Conservation (phyloP, 148 eudicot species). For the Chenopodium album region DNA sequence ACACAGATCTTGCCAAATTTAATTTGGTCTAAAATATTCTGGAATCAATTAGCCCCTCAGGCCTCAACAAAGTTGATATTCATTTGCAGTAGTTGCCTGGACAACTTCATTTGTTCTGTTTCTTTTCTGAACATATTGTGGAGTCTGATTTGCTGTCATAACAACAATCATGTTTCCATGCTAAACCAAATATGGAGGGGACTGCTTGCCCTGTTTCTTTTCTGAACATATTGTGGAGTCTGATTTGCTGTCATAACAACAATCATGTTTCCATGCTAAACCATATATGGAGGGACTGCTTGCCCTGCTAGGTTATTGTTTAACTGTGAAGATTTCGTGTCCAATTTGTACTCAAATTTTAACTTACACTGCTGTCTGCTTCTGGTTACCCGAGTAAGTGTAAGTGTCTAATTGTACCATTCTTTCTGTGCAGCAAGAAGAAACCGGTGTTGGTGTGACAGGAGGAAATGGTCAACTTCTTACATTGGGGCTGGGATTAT, state of each 20-base stretch:
- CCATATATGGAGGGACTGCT: neutral
- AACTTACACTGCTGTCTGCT: neutral
- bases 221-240: neutral
- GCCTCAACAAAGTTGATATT: neutral
- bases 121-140: neutral
- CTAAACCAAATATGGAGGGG: neutral
- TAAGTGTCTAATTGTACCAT: neutral
- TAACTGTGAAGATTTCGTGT: neutral
- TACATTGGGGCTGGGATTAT: slow-evolving; percentile 83
- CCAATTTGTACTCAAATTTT: neutral
- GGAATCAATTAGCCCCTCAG: neutral
- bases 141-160: neutral
- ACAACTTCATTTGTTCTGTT: neutral
- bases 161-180: neutral
- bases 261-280: neutral
- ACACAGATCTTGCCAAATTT: neutral
- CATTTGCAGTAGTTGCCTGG: neutral
- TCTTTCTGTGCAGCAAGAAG: slow-evolving; percentile 71
- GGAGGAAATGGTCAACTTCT: slow-evolving; percentile 69
- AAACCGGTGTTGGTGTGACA: slow-evolving; percentile 53
- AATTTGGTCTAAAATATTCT: neutral
- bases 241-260: neutral
- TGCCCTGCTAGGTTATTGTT: neutral
- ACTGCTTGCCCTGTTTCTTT: neutral
- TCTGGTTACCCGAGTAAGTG: too few relatives aligned